These are phyloP conservation scores for Ustilago lituana DNA, from an alignment of 1,284 basidiomycete genomes.

Conservation along the genomic window DNA sequence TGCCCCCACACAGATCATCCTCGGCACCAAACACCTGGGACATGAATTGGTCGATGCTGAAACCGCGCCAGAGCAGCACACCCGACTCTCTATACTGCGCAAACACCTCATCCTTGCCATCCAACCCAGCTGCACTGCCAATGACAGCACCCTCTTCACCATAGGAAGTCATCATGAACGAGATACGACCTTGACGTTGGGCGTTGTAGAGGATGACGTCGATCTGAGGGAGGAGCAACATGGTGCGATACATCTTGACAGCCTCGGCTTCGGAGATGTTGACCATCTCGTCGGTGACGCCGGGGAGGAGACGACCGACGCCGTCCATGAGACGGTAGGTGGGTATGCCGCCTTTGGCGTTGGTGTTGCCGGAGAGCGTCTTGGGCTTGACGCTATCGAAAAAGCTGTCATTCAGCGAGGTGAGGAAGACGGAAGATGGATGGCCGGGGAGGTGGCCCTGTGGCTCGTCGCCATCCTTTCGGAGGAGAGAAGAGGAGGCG, in stretches of 20 bases:
- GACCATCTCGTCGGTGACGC: constrained; percentile 54
- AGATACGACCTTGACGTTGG: constrained; percentile 91
- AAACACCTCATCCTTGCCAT: constrained; percentile 78
- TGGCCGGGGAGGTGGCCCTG: constrained; percentile 57
- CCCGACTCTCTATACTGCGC: constrained; percentile 76
- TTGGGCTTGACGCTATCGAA: constrained; percentile 53
- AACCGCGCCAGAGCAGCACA: constrained; percentile 87
- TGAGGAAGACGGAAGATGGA: constrained; percentile 54
- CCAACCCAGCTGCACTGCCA: constrained; percentile 86
- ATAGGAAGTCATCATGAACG: constrained; percentile 81
- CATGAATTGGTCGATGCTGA: constrained; percentile 68
- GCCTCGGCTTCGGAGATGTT: constrained; percentile 50
- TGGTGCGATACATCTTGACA: constrained; percentile 55
- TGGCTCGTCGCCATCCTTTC: constrained; percentile 40
- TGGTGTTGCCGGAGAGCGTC: constrained; percentile 35
- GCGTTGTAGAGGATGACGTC: constrained; percentile 90
- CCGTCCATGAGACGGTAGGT: constrained; percentile 59
- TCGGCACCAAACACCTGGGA: constrained; percentile 59
- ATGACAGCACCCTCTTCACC: constrained; percentile 93
- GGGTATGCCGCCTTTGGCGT: constrained; percentile 55
- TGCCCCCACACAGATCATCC: constrained; percentile 51
- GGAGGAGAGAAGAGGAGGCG: constrained; percentile 10
- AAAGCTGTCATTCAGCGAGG: constrained; percentile 55
- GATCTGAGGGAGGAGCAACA: constrained; percentile 77
- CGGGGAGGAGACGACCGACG: constrained; percentile 47